A percentile compares a stretch with the other conserved stretches of the same genome.
phyloP scores from a whole-genome alignment of 306 rosid genomes.

The Pyrus betulifolia region DNA sequence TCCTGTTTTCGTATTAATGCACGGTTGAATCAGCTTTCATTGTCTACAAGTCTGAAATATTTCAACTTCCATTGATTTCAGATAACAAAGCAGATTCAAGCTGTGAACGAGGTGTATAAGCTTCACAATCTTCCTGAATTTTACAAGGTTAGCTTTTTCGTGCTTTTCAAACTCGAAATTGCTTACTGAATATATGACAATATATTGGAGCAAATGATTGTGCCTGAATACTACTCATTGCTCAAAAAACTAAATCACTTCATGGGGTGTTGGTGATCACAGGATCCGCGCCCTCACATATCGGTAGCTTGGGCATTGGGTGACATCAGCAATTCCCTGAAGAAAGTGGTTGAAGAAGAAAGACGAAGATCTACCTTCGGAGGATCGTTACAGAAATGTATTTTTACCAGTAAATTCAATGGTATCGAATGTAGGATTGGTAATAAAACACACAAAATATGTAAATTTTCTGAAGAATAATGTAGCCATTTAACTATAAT shows the following conservation, averaged over 20 bases:
- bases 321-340: conserved; percentile 44
- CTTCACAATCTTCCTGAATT: conserved; percentile 91
- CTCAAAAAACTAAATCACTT: not conserved
- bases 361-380: conserved; percentile 22
- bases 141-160: conserved; percentile 49
- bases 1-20: not conserved
- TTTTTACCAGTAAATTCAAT: conserved; percentile 52
- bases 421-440: conserved; percentile 79
- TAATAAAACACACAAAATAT: conserved; percentile 41
- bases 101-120: conserved; percentile 68
- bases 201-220: not conserved
- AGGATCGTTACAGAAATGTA: conserved; percentile 31
- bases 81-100: conserved; percentile 71
- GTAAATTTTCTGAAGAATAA: conserved; percentile 40
- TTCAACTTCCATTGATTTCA: conserved; percentile 32
- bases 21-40: not conserved
- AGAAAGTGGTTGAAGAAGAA: conserved; percentile 43
- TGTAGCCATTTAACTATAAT: not conserved
- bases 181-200: not conserved
- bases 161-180: not conserved
- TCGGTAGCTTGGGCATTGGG: conserved; percentile 81
- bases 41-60: not conserved
- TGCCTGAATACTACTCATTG: not conserved
- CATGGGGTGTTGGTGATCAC: conserved; percentile 3
- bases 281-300: conserved; percentile 89